phyloP scores from a whole-genome alignment of 306 rosid genomes.

The Alnus rubra region DNA sequence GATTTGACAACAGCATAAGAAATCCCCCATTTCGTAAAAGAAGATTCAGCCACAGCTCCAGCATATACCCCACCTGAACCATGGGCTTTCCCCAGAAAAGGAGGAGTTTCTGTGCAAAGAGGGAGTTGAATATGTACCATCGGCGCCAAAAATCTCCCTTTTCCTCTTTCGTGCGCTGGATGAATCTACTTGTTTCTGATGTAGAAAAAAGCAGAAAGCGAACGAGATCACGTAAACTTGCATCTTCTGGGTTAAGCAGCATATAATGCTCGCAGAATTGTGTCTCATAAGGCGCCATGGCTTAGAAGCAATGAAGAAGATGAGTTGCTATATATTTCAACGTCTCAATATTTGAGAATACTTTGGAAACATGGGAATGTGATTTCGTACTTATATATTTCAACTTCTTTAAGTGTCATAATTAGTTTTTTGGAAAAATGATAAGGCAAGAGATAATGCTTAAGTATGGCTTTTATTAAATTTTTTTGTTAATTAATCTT shows the following conservation, averaged over 20 bases:
- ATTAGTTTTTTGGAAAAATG: too few relatives aligned
- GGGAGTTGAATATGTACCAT: constrained; percentile 64
- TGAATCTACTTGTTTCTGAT: constrained; percentile 36
- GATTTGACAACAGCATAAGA: constrained; percentile 20
- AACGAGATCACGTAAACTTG: constrained; percentile 37
- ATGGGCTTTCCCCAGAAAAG: constrained; percentile 13
- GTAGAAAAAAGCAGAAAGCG: constrained; percentile 44
- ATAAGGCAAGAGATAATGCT: too few relatives aligned
- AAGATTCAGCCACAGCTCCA: background rate
- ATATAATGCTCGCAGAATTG: constrained; percentile 30
- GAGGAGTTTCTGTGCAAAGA: constrained; percentile 29
- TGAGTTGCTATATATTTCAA: background rate
- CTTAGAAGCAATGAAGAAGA: constrained; percentile 19
- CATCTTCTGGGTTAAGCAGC: constrained; percentile 51
- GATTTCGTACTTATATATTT: too few relatives aligned
- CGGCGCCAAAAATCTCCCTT: constrained; percentile 37
- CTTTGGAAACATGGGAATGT: background rate
- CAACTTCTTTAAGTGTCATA: too few relatives aligned
- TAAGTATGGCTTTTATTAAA: too few relatives aligned
- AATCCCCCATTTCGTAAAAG: constrained; percentile 37
- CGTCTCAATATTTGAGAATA: too few relatives aligned
- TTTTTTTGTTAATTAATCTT: too few relatives aligned
- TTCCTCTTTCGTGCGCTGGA: constrained; percentile 37
- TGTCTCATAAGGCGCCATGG: constrained; percentile 34
- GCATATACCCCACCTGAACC: constrained; percentile 13